Percentiles rank a stretch among this genome's conserved stretches.
Evolutionary conservation across 345 rosid species (phyloP).

Genomic region (Salix koriyanagi): DNA sequence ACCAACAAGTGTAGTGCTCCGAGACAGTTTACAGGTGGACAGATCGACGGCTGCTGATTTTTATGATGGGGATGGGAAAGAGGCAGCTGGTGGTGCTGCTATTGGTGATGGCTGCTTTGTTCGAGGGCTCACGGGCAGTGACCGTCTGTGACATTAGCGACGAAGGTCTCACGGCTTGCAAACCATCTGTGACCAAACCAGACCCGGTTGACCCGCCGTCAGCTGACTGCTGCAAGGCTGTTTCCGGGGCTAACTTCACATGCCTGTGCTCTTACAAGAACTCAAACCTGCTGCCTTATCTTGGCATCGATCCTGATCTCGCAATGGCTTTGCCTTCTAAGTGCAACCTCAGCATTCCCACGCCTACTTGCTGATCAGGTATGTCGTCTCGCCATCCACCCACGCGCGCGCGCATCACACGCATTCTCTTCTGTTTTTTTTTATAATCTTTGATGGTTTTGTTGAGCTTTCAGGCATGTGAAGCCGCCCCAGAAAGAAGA

Average conservation of each 20-base stretch:
- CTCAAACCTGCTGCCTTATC: constrained; percentile 42
- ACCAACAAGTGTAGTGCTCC: not conserved
- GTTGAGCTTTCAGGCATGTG: no score
- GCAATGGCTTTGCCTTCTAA: constrained; percentile 53
- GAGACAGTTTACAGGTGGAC: no score
- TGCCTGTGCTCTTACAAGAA: constrained; percentile 65
- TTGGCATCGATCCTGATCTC: constrained; percentile 67
- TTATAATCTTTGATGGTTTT: no score
- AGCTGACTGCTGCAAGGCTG: constrained; percentile 47
- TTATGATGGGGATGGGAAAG: not conserved
- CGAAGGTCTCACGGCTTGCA: constrained; percentile 49
- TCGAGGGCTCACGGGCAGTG: constrained; percentile 25
- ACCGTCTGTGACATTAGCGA: constrained; percentile 46
- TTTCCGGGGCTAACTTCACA: constrained; percentile 41
- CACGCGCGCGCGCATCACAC: not conserved
- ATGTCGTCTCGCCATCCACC: no score
- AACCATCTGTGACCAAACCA: constrained; percentile 53
- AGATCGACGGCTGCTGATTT: no score
- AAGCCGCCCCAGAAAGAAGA: no score
- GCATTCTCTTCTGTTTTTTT: not conserved
- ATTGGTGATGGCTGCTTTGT: not conserved
- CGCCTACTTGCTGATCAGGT: constrained; percentile 17
- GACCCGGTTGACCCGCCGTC: constrained; percentile 48
- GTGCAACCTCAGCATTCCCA: constrained; percentile 37
- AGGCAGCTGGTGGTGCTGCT: constrained; percentile 1